Evolutionary conservation across 2,329 filamentous ascomycete species (phyloP).

Genomic region (Talaromyces sp.): DNA sequence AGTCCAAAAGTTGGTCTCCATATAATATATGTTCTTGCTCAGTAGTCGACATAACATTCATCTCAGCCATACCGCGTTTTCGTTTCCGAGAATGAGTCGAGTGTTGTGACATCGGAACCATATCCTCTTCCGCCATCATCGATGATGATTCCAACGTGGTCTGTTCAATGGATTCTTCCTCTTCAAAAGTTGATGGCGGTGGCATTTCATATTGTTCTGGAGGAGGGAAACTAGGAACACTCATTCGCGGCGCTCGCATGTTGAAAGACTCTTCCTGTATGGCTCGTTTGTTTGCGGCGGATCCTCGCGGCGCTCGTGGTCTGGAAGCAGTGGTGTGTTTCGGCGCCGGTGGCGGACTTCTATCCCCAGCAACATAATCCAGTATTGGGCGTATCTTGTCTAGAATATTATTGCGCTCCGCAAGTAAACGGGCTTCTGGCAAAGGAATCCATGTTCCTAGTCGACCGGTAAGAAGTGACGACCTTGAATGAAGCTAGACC

Average conservation of each 20-base stretch:
- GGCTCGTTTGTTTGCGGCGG: slow-evolving; percentile 57
- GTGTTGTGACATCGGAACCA: slow-evolving; percentile 66
- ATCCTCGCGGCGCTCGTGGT: slow-evolving; percentile 68
- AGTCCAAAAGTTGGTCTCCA: slow-evolving; percentile 89
- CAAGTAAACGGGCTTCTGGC: slow-evolving; percentile 72
- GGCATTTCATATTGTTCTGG: slow-evolving; percentile 67
- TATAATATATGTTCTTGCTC: slow-evolving; percentile 88
- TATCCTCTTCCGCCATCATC: slow-evolving; percentile 79
- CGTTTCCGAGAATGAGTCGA: slow-evolving; percentile 62
- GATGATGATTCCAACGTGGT: slow-evolving; percentile 78
- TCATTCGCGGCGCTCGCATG: slow-evolving; percentile 33
- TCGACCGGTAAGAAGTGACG: not conserved
- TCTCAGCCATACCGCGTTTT: slow-evolving; percentile 68
- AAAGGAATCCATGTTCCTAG: slow-evolving; percentile 94
- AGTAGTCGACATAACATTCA: slow-evolving; percentile 52
- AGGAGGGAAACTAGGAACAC: slow-evolving; percentile 41
- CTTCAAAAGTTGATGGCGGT: slow-evolving; percentile 55
- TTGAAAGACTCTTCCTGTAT: slow-evolving; percentile 29
- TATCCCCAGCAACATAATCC: slow-evolving; percentile 77
- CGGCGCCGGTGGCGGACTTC: slow-evolving; percentile 88
- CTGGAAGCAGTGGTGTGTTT: slow-evolving; percentile 78
- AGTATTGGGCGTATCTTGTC: slow-evolving; percentile 84
- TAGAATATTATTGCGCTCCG: slow-evolving; percentile 80
- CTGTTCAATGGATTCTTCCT: slow-evolving; percentile 80
- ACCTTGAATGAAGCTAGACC: not conserved